Conservation (phyloP, 495 filamentous ascomycete species). For the Filosporella fistucella region DNA sequence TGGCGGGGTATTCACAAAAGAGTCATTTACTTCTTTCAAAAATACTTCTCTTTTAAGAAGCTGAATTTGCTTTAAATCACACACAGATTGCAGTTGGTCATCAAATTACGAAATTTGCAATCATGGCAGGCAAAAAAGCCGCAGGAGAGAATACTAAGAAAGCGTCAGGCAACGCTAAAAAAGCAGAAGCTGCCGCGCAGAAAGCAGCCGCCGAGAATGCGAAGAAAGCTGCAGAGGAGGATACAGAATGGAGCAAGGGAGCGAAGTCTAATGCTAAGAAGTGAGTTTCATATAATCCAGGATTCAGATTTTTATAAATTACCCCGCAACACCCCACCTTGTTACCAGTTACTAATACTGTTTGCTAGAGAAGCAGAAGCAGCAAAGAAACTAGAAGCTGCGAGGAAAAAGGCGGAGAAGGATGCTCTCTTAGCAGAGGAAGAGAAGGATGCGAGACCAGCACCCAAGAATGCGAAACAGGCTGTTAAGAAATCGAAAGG, state of each 20-base stretch:
- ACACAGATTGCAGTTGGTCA: no score
- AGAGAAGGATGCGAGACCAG: conserved; percentile 66
- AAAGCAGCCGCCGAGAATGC: conserved; percentile 69
- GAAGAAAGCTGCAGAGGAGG: conserved; percentile 66
- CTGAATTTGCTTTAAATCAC: no score
- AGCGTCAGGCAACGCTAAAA: conserved; percentile 83
- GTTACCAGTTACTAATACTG: conserved; percentile 2
- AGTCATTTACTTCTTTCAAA: background rate
- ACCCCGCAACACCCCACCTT: conserved; percentile 8
- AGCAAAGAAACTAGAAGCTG: conserved; percentile 78
- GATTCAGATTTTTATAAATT: background rate
- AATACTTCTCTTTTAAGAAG: no score
- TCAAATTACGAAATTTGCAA: background rate
- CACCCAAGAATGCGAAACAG: conserved; percentile 51
- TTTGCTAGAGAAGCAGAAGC: conserved; percentile 72
- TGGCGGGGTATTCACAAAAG: background rate
- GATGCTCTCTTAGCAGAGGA: conserved; percentile 81
- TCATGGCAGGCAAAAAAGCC: conserved; percentile 62
- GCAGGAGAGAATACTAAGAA: conserved; percentile 80
- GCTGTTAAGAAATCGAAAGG: conserved; percentile 66
- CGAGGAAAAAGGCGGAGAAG: conserved; percentile 82
- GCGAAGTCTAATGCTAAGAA: conserved; percentile 80
- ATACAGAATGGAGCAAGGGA: conserved; percentile 78
- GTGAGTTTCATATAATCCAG: conserved; percentile 43
- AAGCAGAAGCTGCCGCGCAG: conserved; percentile 77